Conservation (phyloP, 2,329 filamentous ascomycete genomes). For the Macrophomina phaseolina region DNA sequence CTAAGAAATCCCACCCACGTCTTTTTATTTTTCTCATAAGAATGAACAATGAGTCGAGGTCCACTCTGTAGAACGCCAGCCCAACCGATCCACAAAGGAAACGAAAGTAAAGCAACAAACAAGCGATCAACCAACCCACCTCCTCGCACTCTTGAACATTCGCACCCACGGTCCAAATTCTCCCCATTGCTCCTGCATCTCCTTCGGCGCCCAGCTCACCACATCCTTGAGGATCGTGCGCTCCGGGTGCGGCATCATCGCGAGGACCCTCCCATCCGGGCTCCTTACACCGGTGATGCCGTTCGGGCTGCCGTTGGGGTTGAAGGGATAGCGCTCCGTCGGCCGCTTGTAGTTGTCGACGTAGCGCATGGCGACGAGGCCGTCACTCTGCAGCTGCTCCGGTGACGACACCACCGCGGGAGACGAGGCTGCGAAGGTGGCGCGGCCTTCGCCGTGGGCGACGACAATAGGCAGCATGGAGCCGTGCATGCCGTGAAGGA, state of each 20-base stretch:
- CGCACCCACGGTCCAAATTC: constrained; percentile 84
- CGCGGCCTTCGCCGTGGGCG: constrained; percentile 90
- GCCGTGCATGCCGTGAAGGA: constrained; percentile 86
- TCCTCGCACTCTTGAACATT: constrained; percentile 84
- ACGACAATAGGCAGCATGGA: constrained; percentile 83
- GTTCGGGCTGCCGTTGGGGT: constrained; percentile 83
- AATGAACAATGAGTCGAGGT: background rate
- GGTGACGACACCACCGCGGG: constrained; percentile 49
- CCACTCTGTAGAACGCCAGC: background rate
- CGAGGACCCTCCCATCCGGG: constrained; percentile 78
- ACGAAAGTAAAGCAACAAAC: background rate
- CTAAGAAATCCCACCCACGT: too few relatives aligned
- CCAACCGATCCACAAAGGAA: background rate
- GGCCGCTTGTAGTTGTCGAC: constrained; percentile 79
- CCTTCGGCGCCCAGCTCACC: constrained; percentile 74
- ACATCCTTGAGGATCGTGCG: constrained; percentile 83
- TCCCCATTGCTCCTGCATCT: constrained; percentile 68
- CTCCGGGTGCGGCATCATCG: constrained; percentile 94
- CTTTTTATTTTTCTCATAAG: too few relatives aligned
- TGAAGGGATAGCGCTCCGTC: constrained; percentile 85
- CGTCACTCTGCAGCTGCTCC: constrained; percentile 64
- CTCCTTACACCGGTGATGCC: constrained; percentile 83
- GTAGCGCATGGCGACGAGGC: constrained; percentile 79
- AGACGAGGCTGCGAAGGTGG: constrained; percentile 53
- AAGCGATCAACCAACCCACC: constrained; percentile 73